These are phyloP conservation scores for Hymenoscyphus linearis DNA, from an alignment of 2,329 filamentous ascomycete genomes.

Conservation along the genomic window DNA sequence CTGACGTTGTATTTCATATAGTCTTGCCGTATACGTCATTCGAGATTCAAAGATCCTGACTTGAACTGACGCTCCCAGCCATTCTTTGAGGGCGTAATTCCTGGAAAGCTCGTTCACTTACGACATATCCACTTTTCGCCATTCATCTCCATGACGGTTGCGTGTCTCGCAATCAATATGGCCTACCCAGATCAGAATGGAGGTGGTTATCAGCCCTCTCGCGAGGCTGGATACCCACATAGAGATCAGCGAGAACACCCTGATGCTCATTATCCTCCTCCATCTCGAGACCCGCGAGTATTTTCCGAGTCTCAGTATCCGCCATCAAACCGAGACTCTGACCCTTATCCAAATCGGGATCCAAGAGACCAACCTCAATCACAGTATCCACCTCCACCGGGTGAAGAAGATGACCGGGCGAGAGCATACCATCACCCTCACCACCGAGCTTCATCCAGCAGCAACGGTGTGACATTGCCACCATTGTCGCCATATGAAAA, in stretches of 20 bases:
- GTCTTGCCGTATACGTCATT: not conserved
- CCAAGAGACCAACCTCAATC: not conserved
- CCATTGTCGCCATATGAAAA: constrained; percentile 31
- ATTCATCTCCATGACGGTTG: not conserved
- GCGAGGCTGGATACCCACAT: constrained; percentile 2
- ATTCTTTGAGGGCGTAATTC: not conserved
- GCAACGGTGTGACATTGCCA: constrained; percentile 27
- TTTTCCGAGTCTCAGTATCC: not conserved
- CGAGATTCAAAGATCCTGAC: not conserved
- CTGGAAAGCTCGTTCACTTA: not conserved
- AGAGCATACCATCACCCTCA: constrained; percentile 21
- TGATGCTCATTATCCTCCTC: not conserved
- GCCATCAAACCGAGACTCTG: not conserved
- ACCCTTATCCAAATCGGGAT: not conserved
- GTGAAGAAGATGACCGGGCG: constrained; percentile 31
- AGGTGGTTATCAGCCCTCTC: constrained; percentile 26
- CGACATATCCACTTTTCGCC: not conserved
- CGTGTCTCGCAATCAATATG: constrained; percentile 27
- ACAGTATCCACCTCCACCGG: constrained; percentile 27
- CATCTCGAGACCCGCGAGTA: not conserved
- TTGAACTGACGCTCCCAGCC: not conserved
- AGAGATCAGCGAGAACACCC: not conserved
- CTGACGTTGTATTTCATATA: not conserved
- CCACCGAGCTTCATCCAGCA: constrained; percentile 20
- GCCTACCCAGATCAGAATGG: constrained; percentile 30